phyloP scores from a whole-genome alignment of 2,329 filamentous ascomycete species.

The Camillea tinctor region DNA sequence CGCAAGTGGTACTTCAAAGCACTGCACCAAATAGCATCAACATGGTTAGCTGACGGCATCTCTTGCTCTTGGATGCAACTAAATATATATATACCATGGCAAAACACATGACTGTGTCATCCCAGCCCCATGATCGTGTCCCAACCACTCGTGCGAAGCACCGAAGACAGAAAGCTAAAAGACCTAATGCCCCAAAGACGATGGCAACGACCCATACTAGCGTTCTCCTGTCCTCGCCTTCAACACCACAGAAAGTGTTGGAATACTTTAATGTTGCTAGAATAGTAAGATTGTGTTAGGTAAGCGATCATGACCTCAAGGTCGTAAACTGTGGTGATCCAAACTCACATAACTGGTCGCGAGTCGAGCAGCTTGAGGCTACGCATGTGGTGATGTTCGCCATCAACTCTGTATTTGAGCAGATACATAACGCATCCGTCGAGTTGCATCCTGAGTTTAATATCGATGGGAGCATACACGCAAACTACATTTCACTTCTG shows the following conservation, averaged over 20 bases:
- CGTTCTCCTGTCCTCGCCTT: conserved; percentile 25
- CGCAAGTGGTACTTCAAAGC: conserved; percentile 24
- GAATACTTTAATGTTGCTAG: conserved; percentile 32
- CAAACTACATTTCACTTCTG: background rate
- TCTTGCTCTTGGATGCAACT: background rate
- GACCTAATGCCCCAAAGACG: conserved; percentile 28
- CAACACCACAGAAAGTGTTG: conserved; percentile 24
- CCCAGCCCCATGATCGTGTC: conserved; percentile 29
- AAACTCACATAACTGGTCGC: conserved; percentile 25
- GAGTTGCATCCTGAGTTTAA: background rate
- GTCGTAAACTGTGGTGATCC: background rate
- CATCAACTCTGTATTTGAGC: conserved; percentile 21
- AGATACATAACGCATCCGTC: conserved; percentile 23
- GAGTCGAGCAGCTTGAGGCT: conserved; percentile 23
- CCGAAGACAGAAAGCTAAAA: conserved; percentile 31
- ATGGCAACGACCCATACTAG: conserved; percentile 28
- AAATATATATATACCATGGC: conserved; percentile 22
- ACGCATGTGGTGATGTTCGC: conserved; percentile 27
- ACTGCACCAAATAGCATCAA: conserved; percentile 2
- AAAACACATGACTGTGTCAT: conserved; percentile 31
- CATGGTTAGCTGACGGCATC: background rate
- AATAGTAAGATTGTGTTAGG: background rate
- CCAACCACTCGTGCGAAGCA: conserved; percentile 30
- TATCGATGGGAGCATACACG: background rate
- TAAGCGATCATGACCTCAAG: background rate